Base-by-base conservation (phyloP, 352 stramenopile species). In the Globisporangium mamillatum region DNA sequence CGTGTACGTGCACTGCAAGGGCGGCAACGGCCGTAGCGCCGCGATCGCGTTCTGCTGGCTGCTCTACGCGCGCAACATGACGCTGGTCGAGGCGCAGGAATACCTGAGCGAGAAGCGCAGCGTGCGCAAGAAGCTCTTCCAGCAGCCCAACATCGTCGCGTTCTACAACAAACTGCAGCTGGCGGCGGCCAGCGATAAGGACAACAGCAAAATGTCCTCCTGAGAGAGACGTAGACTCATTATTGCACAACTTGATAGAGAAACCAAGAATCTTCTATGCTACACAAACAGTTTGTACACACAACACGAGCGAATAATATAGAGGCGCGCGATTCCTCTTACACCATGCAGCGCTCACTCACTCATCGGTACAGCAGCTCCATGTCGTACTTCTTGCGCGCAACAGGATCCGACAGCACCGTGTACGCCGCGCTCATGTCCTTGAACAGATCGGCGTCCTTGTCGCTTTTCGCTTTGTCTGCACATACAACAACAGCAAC, bases 1-100 rank as follows among this genome's bases (percentile, higher is more conserved):
- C 34, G 96, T 98, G n/a, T 98, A 98, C 68, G 93, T 99, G 56
- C 97, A 99, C 73, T 99, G 97, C 82, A 97, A 98, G 77, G 92
- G 93, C 41, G 97, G 97, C 41, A 96, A 98, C 69, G 97, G 97
- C n/a, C 86, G 97, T 59, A 97, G 84, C 34, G 95, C 92, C 29
- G 93, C 95, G 1, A 87, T 96, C 60, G 93, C 89, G 1, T 96
- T 97, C 68, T 97, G 91, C 58, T 98, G 93, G 93, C 70, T 98
- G 6, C 74, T 98, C 18, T 75, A 84, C 12, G 71, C 74, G 34
- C 88, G 87, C 63, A 79, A 79, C 14, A 89, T 91, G 74, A 92
- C 88, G 64, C 79, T 89, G 20, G 34, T 87, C 44, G 80, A 93
- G 44, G 77, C 97, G 4, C 97, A 98, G 71, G 70, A 88, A 63